Evolutionary conservation across 78 protist species (phyloP).

Genomic region (Anaeramoeba ignava): DNA sequence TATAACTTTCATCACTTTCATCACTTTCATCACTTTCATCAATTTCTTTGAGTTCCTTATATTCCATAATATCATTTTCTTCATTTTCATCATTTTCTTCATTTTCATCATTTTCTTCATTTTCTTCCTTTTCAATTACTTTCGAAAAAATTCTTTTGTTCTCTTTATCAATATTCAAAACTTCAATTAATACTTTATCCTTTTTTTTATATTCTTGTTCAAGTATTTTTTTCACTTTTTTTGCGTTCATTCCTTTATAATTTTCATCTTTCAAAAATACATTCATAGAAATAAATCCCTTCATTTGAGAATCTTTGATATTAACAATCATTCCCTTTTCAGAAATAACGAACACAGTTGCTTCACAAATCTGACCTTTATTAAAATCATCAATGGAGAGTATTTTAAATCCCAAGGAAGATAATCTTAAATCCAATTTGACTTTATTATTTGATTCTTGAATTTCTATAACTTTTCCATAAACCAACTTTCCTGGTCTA

Average conservation of each 20-base stretch:
- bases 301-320: neutral
- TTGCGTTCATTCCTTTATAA: neutral
- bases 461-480: neutral
- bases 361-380: neutral
- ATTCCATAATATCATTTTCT: neutral
- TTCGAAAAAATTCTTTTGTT: neutral
- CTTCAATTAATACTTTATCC: neutral
- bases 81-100: neutral
- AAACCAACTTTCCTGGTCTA: neutral
- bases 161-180: neutral
- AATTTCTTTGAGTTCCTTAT: neutral
- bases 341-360: neutral
- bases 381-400: neutral
- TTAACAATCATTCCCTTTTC: neutral
- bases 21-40: neutral
- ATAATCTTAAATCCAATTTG: neutral
- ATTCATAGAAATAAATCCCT: neutral
- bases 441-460: neutral
- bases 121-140: neutral
- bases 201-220: neutral
- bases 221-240: neutral
- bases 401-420: neutral
- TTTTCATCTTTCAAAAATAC: neutral
- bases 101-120: neutral
- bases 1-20: neutral